These are phyloP conservation scores for Pestalotiopsis sp. DNA, from an alignment of 2,329 filamentous ascomycete species.

Conservation along the genomic window DNA sequence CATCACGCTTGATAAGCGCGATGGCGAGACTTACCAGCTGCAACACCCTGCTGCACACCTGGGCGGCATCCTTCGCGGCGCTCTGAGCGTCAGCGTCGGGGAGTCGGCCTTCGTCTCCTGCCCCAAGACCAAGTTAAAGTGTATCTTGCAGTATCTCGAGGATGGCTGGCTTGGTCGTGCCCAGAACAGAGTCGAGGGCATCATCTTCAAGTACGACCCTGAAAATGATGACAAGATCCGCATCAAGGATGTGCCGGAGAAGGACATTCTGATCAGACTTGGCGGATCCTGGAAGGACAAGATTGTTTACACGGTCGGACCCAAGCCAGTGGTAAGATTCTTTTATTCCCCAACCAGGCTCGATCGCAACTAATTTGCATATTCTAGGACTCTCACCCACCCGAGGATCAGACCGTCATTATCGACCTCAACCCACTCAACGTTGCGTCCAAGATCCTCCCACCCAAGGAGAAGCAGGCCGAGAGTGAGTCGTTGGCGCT, in stretches of 20 bases:
- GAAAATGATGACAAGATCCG: conserved; percentile 78
- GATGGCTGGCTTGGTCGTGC: conserved; percentile 92
- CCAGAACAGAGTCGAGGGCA: conserved; percentile 88
- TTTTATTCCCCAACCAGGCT: background rate
- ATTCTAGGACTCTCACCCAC: conserved; percentile 46
- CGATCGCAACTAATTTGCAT: background rate
- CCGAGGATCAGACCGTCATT: conserved; percentile 70
- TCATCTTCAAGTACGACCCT: conserved; percentile 89
- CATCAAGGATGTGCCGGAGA: conserved; percentile 84
- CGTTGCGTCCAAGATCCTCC: conserved; percentile 78
- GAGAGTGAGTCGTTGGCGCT: conserved; percentile 87
- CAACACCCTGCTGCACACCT: conserved; percentile 94
- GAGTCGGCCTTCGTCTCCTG: conserved; percentile 90
- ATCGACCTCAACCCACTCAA: conserved; percentile 86
- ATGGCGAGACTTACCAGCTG: conserved; percentile 90
- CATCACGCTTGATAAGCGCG: conserved; percentile 77
- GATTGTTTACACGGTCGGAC: conserved; percentile 62
- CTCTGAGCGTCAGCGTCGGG: conserved; percentile 87
- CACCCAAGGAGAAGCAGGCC: conserved; percentile 77
- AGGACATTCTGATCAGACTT: conserved; percentile 80
- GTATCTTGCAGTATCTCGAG: conserved; percentile 89
- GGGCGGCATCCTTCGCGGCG: conserved; percentile 83
- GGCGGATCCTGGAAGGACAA: conserved; percentile 85
- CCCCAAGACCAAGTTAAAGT: conserved; percentile 86
- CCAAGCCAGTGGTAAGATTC: conserved; percentile 62